Percentiles rank a stretch among this genome's conserved stretches.
These are phyloP conservation scores for Discostella stelligera DNA, from an alignment of 352 stramenopile genomes.

Conservation along the genomic window DNA sequence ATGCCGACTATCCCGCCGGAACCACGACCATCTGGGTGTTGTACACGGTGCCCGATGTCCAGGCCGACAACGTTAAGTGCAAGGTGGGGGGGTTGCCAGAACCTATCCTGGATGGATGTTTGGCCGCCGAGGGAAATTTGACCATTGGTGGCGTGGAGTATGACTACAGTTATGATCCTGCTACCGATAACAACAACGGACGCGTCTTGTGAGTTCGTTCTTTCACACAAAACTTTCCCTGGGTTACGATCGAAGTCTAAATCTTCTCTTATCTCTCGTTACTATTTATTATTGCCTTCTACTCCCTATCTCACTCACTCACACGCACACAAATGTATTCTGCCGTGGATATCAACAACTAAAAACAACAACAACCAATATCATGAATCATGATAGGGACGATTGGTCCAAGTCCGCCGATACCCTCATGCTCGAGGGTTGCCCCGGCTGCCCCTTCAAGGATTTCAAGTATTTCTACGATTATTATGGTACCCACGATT, in stretches of 20 bases:
- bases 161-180: slow-evolving; percentile 52
- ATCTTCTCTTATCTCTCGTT: background rate
- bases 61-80: slow-evolving; percentile 56
- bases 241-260: no score
- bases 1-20: slow-evolving; percentile 30
- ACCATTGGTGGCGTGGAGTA: slow-evolving; percentile 30
- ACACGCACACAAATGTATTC: background rate
- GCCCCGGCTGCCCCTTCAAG: slow-evolving; percentile 52
- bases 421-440: slow-evolving; percentile 49
- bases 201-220: slow-evolving; percentile 45
- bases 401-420: slow-evolving; percentile 48
- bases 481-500: slow-evolving; percentile 56
- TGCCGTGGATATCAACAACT: no score
- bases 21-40: slow-evolving; percentile 44
- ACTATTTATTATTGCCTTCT: no score
- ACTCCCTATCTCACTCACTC: no score
- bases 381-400: no score
- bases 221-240: no score
- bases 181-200: slow-evolving; percentile 50
- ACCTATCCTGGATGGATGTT: slow-evolving; percentile 18
- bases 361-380: no score
- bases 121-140: slow-evolving; percentile 28
- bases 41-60: slow-evolving; percentile 52
- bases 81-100: slow-evolving; percentile 58
- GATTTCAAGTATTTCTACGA: slow-evolving; percentile 65